These are phyloP conservation scores for Cyberlindnera sargentensis DNA, from an alignment of 805 yeast genomes.

Conservation along the genomic window DNA sequence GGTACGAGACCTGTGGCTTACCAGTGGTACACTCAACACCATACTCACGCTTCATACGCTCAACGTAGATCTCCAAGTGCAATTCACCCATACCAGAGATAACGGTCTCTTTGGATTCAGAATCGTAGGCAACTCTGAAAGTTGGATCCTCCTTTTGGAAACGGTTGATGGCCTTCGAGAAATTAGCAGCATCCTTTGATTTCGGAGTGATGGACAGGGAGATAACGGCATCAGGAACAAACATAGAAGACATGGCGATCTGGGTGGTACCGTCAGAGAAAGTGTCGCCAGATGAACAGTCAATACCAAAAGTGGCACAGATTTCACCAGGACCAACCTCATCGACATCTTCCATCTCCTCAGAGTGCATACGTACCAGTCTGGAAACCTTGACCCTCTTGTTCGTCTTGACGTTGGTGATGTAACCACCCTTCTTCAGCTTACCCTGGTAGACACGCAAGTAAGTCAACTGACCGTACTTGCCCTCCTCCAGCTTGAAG, in stretches of 20 bases:
- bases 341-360: constrained; percentile 96
- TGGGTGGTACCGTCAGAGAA: constrained; percentile 78
- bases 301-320: constrained; percentile 98
- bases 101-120: constrained; percentile 88
- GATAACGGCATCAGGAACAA: constrained; percentile 97
- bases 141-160: constrained; percentile 99
- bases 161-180: constrained; percentile 93
- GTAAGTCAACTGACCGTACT: constrained; percentile 95
- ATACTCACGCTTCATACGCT: constrained; percentile 96
- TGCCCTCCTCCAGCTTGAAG: constrained; percentile 98
- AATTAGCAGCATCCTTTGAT: constrained; percentile 78
- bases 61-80: constrained; percentile 95
- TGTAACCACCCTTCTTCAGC: constrained; percentile 82
- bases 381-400: constrained; percentile 90
- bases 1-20: constrained; percentile 95
- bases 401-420: constrained; percentile 85
- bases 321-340: constrained; percentile 98
- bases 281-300: constrained; percentile 98
- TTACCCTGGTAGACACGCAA: constrained; percentile 96
- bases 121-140: constrained; percentile 84
- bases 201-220: constrained; percentile 87
- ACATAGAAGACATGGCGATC: constrained; percentile 96
- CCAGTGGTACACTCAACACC: constrained; percentile 94
- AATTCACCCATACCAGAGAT: constrained; percentile 98
- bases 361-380: constrained; percentile 96